These are phyloP conservation scores for Astraeus odoratus DNA, from an alignment of 768 basidiomycete genomes.

Conservation along the genomic window DNA sequence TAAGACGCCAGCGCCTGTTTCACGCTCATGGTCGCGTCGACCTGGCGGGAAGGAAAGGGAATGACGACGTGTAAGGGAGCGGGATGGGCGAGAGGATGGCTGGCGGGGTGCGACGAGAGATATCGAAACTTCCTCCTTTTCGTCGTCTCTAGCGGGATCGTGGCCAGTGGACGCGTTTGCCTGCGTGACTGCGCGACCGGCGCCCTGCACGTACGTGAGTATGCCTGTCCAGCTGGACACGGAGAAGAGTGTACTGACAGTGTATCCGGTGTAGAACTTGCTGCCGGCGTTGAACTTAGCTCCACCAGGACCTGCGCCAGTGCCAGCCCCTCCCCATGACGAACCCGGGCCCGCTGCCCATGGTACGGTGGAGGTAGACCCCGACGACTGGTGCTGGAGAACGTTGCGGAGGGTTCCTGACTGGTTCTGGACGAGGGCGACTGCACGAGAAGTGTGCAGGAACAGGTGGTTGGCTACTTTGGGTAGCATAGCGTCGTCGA, in stretches of 20 bases:
- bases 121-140: slow-evolving; percentile 43
- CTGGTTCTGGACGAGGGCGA: slow-evolving; percentile 69
- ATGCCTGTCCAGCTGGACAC: background rate
- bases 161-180: slow-evolving; percentile 55
- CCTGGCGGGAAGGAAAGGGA: slow-evolving; percentile 49
- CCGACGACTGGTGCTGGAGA: slow-evolving; percentile 55
- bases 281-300: slow-evolving; percentile 67
- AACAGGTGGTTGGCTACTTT: slow-evolving; percentile 77
- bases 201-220: slow-evolving; percentile 38
- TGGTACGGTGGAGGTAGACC: slow-evolving; percentile 35
- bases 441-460: slow-evolving; percentile 70
- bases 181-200: slow-evolving; percentile 67
- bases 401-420: slow-evolving; percentile 67
- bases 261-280: slow-evolving; percentile 63
- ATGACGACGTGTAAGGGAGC: slow-evolving; percentile 48
- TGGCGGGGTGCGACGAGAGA: slow-evolving; percentile 26
- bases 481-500: slow-evolving; percentile 53
- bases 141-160: slow-evolving; percentile 51
- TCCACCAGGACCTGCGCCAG: slow-evolving; percentile 55
- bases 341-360: slow-evolving; percentile 38
- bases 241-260: slow-evolving; percentile 36
- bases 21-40: slow-evolving; percentile 28
- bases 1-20: slow-evolving; percentile 45
- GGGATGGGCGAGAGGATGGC: slow-evolving; percentile 28
- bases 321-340: slow-evolving; percentile 47